Base-by-base conservation (phyloP, 768 basidiomycete species). In the Psilocybe cubensis region DNA sequence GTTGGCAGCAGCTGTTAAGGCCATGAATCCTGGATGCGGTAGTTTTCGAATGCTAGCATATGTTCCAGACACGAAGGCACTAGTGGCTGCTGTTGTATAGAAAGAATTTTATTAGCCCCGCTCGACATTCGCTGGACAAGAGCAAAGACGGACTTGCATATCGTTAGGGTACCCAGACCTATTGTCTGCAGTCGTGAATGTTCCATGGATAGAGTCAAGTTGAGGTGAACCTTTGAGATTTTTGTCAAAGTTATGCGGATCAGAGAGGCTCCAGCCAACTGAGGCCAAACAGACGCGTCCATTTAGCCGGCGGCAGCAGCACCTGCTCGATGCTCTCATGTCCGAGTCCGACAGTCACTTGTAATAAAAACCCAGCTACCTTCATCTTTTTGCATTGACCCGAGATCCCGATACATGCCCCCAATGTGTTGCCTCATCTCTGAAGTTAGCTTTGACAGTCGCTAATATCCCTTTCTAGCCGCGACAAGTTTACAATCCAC, bases 401-500 rank as follows among this genome's bases (percentile, higher is more conserved):
- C 17, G 51, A 41, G 51, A 38, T n/a, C n/a, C n/a, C n/a, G n/a
- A n/a, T n/a, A 40, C 14, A 75, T 76, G 74, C 68, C 73, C 35
- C 73, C 74, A 74, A 76, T 73, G 74, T 76, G 70, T 68, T 70
- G 64, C 59, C 54, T 56, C 59, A 59, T 52, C 54, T 56, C 45
- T 42, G 43, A 2, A 27, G 3, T 48, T 12, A 12, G 24, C 24
- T 23, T 45, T 44, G 33, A 50, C 45, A 56, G 33, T 35, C 51
- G 23, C 51, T 63, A 12, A 59, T 56, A 51, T 50, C 46, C 29
- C 14, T 44, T 17, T 61, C 57, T 67, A 94, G 92, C 72, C 89
- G 90, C 63, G 91, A 94, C 77, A 92, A 91, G 69, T 89, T 92
- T 67, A 90, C 88, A 5, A 92, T 97, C 43, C 93, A 96, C 63